A percentile compares a stretch with the other conserved stretches of the same genome.
Conservation (phyloP, 176 grass and related monocot species). For the Echinochloa phyllopogon region DNA sequence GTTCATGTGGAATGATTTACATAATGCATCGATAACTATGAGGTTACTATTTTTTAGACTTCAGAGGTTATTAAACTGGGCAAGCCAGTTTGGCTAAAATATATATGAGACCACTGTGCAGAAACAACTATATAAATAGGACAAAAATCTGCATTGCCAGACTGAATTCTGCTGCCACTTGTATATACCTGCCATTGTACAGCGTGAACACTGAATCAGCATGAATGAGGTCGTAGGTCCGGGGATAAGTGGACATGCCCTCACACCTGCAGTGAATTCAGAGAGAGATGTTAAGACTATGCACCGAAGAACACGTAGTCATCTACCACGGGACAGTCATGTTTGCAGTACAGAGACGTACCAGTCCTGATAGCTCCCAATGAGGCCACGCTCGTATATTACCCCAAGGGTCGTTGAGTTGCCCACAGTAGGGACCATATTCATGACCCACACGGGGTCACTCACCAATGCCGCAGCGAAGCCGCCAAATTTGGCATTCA, state of each 20-base stretch:
- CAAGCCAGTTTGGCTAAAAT: background rate
- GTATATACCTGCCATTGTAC: conserved; percentile 75
- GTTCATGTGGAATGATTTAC: background rate
- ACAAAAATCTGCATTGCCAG: background rate
- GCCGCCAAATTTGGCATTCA: conserved; percentile 80
- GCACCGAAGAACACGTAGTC: background rate
- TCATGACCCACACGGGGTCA: conserved; percentile 96
- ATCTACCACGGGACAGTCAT: background rate
- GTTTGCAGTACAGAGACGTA: conserved; percentile 43
- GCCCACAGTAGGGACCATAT: conserved; percentile 71
- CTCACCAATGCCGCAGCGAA: conserved; percentile 73
- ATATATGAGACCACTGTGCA: background rate
- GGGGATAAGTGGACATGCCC: conserved; percentile 92
- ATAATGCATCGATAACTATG: background rate
- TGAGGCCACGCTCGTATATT: conserved; percentile 88
- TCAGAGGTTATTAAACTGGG: background rate
- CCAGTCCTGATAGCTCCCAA: conserved; percentile 98
- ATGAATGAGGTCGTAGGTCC: conserved; percentile 95
- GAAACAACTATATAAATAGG: background rate
- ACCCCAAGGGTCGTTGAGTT: conserved; percentile 76
- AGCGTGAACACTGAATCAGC: conserved; percentile 77
- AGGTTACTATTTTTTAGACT: too few relatives aligned
- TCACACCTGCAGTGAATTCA: conserved; percentile 74
- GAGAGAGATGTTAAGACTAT: conserved; percentile 39
- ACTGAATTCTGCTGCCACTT: conserved; percentile 7